Base-by-base conservation (phyloP, 106 monocot genomes). In the Dactylorhiza incarnata region DNA sequence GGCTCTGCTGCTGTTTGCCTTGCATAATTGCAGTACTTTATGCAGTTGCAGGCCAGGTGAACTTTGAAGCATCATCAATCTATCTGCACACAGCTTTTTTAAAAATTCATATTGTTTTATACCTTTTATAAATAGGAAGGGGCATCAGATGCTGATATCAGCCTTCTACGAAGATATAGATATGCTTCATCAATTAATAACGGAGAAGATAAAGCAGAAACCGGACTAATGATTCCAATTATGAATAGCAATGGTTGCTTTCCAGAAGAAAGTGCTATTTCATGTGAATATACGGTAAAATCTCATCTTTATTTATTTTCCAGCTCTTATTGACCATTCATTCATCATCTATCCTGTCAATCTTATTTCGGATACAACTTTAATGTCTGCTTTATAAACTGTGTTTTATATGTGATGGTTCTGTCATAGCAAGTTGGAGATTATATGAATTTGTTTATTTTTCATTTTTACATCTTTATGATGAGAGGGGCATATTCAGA, bases 1-100 rank as follows among this genome's bases (percentile, higher is more conserved):
- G 89, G 71, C 84, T 95, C 45, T 95, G 95, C 71, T 95, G 91
- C 58, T 95, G 95, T 69, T 74, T 95, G 76, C 95, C 95, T 72
- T 95, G 92, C 76, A 89, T 95, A 17, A 92, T 95, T 80, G 95
- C 92, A 9, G 83, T 95, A 84, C 85, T 95, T 65, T 95, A 95
- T 84, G 92, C 92, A 43, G 49, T 95, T 11, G 89, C 84, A 56
- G 92, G 87, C 48, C 95, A 95, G 87, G 95, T 89, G 76, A 81
- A 22, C 22, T 29, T 17, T 22, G 22, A 66, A 7, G 9, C 8
- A n/a, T 47, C 16, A 48, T 59, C 20, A 45, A 3, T 73, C 13
- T 48, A 5, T 50, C 14, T 17, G 68, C 23, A 67, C 26, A 9
- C 1, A 29, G 5, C 17, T 73, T 47, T 16, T 17, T 48, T 23